Percentiles rank a stretch among this genome's conserved stretches.
Evolutionary conservation across 306 rosid species (phyloP).

Genomic region (Clitoria ternatea): DNA sequence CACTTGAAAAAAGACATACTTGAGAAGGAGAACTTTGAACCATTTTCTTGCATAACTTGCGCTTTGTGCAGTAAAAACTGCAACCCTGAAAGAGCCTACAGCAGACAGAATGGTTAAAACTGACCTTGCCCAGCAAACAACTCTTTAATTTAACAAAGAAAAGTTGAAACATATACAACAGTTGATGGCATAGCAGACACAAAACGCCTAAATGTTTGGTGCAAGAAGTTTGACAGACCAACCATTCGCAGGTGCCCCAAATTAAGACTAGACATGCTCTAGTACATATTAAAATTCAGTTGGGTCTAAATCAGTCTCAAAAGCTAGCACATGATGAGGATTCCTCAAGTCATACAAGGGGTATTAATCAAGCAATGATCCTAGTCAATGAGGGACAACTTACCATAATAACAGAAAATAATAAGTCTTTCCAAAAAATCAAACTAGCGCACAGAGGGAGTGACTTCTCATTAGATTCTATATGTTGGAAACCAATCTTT

Average conservation of each 20-base stretch:
- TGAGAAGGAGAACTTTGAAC: constrained; percentile 51
- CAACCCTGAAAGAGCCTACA: constrained; percentile 80
- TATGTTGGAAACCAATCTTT: background rate
- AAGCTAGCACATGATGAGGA: too few relatives aligned
- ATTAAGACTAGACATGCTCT: too few relatives aligned
- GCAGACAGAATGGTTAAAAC: constrained; percentile 12
- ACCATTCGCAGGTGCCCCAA: too few relatives aligned
- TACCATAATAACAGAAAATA: background rate
- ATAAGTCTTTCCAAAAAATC: background rate
- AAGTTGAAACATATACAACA: background rate
- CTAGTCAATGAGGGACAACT: too few relatives aligned
- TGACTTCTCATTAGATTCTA: background rate
- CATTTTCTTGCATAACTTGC: constrained; percentile 58
- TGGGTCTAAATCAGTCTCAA: too few relatives aligned
- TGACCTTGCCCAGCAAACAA: background rate
- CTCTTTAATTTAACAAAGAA: background rate
- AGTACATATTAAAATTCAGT: too few relatives aligned
- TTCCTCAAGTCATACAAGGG: too few relatives aligned
- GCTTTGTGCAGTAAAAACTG: constrained; percentile 63
- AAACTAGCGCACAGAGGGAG: background rate
- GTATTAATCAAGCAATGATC: too few relatives aligned
- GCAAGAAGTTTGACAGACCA: too few relatives aligned
- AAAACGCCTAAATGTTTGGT: too few relatives aligned
- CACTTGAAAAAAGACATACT: constrained; percentile 37
- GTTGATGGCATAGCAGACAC: too few relatives aligned